Evolutionary conservation across 768 basidiomycete genomes (phyloP), one percentile per base, ranked within the genome.

Genomic region (Hirschioporus abietinus): DNA sequence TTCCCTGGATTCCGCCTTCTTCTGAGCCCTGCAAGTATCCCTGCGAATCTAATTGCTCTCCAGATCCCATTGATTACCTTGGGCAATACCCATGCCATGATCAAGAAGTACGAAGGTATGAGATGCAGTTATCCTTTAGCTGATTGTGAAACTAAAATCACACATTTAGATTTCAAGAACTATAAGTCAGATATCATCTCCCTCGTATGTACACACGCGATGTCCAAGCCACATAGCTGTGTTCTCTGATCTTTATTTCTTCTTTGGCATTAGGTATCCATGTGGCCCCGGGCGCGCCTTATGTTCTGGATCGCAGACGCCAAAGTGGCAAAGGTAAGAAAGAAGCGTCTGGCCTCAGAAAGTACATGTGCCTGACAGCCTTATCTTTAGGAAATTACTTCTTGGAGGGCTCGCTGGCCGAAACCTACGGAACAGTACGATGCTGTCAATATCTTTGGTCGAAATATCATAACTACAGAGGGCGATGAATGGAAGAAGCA

Each of bases 401-500:
- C 17, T 5, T 25, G 25, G 25, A 25, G 60, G 15, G 75, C 80
- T 10, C 81, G 82, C 17, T 90, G 88, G 69, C 84, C 86, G 0
- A 90, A 90, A 70, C 83, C 86, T 8, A 70, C 84, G 0, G 68
- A 80, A 5, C 71, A 77, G 27, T 89, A 89, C 68, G 68, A 60
- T 0, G 68, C 78, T 18, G 73, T 90, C 20, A 66, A 74, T 0
- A 78, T 86, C 66, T 90, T 83, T 71, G 88, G 89, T 7, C 71
- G 71, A 7, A 91, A 90, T 68, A 85, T 90, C 59, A 81, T 90
- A n/a, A 82, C 80, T 1, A 84, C 86, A 0, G 88, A 90, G 70
- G 85, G 83, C 24, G 83, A 85, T 3, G 80, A 85, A 67, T 90
- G 88, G 88, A 88, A 88, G 73, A 82, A 82, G 34, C 87, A 87